phyloP scores from a whole-genome alignment of 331 rosid species.

The Quercus phellos region DNA sequence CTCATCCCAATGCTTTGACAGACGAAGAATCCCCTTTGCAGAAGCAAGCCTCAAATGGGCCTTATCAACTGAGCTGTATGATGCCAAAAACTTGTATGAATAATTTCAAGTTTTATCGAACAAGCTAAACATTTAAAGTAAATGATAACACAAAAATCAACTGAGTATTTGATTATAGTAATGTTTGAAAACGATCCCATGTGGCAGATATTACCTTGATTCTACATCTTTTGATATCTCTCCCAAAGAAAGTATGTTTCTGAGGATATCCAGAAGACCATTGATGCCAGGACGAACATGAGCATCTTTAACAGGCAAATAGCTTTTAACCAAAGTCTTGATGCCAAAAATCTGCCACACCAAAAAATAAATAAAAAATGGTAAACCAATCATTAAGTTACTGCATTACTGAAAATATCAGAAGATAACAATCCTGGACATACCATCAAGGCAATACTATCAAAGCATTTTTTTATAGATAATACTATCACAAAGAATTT shows the following conservation, averaged over 20 bases:
- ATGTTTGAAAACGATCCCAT: background rate
- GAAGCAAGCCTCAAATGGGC: constrained; percentile 89
- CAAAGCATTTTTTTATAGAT: too few relatives aligned
- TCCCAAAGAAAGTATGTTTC: constrained; percentile 68
- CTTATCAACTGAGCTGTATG: constrained; percentile 86
- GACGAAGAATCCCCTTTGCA: constrained; percentile 83
- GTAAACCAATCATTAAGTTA: background rate
- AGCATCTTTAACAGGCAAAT: constrained; percentile 91
- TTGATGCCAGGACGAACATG: constrained; percentile 67
- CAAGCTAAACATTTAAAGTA: constrained; percentile 11
- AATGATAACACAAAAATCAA: background rate
- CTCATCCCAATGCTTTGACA: constrained; percentile 91
- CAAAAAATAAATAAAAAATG: background rate
- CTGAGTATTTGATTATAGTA: background rate
- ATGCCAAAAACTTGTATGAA: constrained; percentile 19
- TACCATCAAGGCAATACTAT: background rate
- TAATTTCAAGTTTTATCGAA: constrained; percentile 25
- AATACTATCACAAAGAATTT: background rate
- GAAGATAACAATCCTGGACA: constrained; percentile 6
- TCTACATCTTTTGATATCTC: constrained; percentile 77
- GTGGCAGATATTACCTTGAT: constrained; percentile 59
- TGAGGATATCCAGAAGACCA: constrained; percentile 66
- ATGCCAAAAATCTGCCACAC: constrained; percentile 75
- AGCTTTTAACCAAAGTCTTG: constrained; percentile 88
- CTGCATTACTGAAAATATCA: background rate